Base-by-base conservation (phyloP, 2,329 filamentous ascomycete species). In the Waltergamsia citrina region DNA sequence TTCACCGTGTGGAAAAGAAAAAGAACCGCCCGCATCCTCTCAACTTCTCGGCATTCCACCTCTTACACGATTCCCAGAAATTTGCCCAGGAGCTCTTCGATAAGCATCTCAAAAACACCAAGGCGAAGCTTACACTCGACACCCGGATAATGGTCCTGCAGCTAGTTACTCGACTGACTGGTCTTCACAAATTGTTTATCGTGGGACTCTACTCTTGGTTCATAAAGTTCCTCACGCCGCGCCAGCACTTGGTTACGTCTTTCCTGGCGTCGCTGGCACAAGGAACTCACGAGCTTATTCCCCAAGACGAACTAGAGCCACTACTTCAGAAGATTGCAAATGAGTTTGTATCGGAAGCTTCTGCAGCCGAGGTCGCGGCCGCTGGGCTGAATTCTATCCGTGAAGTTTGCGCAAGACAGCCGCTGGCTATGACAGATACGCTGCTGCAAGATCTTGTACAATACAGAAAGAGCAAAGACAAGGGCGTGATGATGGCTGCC, bases 401-500 rank as follows among this genome's bases (percentile, higher is more conserved):
- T 33, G 92, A 98, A 52, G 85, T 98, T 18, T 95, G 90, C 56
- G 81, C 80, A 3, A 74, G 92, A 42, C 92, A 98, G 51, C 90
- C 92, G 2, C 65, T 96, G n/a, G 88, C 88, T 6, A 96, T 98
- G 84, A 87, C 78, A 33, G 88, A 96, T 43, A 94, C 88, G 0
- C 63, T 98, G n/a, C 63, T 98, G 20, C 90, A 98, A 56, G 92
- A 98, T 65, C 63, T 98, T 34, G 87, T 96, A 8, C 83, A 92
- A 65, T 96, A 98, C 61, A 77, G 85, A 40, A 94, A 93, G 67
- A 94, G 85, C 53, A 98, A 98, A 54, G 92, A 98, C 53, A 98
- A 96, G 66, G 88, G 90, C 39, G 85, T 92, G n/a, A 88, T 94
- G 74, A 96, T 98, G 92, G 92, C 92, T 7, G 87, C 90, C 11